Evolutionary conservation across 1,284 basidiomycete genomes (phyloP), one percentile per base, ranked within the genome.

Genomic region (Mycena sp.): DNA sequence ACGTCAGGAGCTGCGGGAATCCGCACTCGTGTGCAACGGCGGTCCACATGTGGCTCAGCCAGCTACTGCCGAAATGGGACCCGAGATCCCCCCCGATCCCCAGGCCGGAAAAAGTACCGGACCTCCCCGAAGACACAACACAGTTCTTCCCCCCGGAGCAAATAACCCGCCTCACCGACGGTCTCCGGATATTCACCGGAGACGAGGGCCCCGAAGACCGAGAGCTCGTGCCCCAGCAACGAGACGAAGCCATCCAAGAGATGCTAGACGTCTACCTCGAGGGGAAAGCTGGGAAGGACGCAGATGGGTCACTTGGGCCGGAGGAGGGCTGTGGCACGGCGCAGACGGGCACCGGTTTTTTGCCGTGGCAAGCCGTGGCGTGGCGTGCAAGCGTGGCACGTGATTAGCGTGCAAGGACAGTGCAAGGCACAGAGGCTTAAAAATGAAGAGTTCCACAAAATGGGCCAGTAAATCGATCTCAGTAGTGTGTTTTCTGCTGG

Each of bases 11-110:
- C 1, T 51, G 49, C 16, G n/a, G 26, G 21, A 51, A 40, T 30
- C 49, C 49, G 2, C 32, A 40, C 23, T 38, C 49, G 1, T 51
- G 49, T 16, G 35, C 35, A 1, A 28, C n/a, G 10, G 6, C 37
- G 4, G 49, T 40, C 16, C 16, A 40, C n/a, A 26, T 10, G 9
- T 3, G 21, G 11, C 49, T 51, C 2, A 16, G 26, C 6, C 12
- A 38, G 14, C 37, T 51, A 6, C 25, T 51, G 1, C 37, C 48
- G 6, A 25, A 50, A 16, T 50, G 61, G 61, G 51, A 63, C 29
- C 54, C 61, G 6, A 38, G 29, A 19, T 23, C n/a, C 19, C n/a
- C 19, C 2, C 19, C 3, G 43, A 35, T 23, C 9, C 17, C 25
- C 6, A 6, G 10, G 19, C 40, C 40, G 14, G 40, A 43, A 26